Evolutionary conservation across 768 basidiomycete species (phyloP), one percentile per base, ranked within the genome.

Genomic region (Hysterangium stoloniferum): DNA sequence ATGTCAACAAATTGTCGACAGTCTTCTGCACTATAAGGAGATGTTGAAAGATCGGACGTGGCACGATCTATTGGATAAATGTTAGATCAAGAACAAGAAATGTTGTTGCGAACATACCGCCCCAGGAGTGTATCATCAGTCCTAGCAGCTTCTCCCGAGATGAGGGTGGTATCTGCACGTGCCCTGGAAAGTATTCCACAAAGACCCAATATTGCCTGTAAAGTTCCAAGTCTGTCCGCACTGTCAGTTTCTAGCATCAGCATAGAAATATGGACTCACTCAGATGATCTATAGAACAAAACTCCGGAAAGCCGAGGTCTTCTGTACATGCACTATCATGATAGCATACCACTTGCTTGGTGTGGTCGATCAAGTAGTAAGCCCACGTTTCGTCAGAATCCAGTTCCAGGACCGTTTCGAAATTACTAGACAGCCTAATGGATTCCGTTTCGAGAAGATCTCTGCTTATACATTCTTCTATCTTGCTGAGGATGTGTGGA

Each of bases 181-280:
- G 82, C 65, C 75, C 77, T 0, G 79, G 80, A 59, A 79, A 83
- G 53, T 68, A 75, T 56, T 84, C 81, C 15, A 81, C 62, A 53
- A 85, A 83, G 1, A 58, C 58, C 83, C 82, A 84, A 52, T 79
- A 84, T 13, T 77, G 64, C 24, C 71, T 70, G 37, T 78, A 69
- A 6, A 82, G 56, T 3, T 68, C 66, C 15, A 66, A 54, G 44
- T 68, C 80, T 82, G 49, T 7, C 27, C 33, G 36, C n/a, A 36
- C 25, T 56, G 22, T 45, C 15, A 17, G 24, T 20, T n/a, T 15
- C 25, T 9, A 7, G 11, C n/a, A 13, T 36, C n/a, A 25, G 20
- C 45, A 29, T 19, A 29, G 32, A 33, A 24, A 8, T 13, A n/a
- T 13, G 19, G 15, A 37, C 77, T 56, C 45, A 81, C 80, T 69